Evolutionary conservation across 2,329 filamentous ascomycete genomes (phyloP), one percentile per base, ranked within the genome.

Genomic region (Pyricularia grisea): DNA sequence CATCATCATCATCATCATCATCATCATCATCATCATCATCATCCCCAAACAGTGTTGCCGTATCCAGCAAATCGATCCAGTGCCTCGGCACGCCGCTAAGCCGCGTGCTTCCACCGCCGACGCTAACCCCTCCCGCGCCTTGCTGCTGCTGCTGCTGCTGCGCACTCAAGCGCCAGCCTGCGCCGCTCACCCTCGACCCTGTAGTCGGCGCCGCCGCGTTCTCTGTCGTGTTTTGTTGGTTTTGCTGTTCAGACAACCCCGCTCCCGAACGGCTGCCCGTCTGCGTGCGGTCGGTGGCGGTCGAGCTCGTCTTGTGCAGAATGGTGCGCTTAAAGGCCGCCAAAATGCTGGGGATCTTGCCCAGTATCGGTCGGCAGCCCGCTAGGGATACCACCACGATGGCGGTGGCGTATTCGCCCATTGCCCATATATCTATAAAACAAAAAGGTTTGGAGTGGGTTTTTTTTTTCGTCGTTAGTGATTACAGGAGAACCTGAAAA

Each of bases 301-400:
- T 61, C 58, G 58, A 61, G 58, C 58, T 9, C 9, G 58, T 61
- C 58, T 27, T 23, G 58, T 61, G n/a, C 3, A 23, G 58, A 23
- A 61, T 61, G 23, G 58, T 61, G 58, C 58, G 58, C 58, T 61
- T 61, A 12, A 61, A 23, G 9, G 58, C 58, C 4, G 58, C n/a
- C 10, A 61, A 23, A 23, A 61, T 61, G 58, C 58, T 61, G 58
- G 58, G 58, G n/a, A 61, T 27, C 58, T 61, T 61, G 58, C 58
- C 58, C n/a, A 67, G 65, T 12, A 67, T 27, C 31, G 65, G 65
- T 12, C 65, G 65, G 65, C 65, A 67, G 11, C 33, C 65, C 5
- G 33, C 36, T 6, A 67, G 65, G 33, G 33, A 20, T 17, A 30
- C 36, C 25, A 67, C 65, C 31, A 55, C 27, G 12, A 67, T 36